These are phyloP conservation scores for Phialocephala subalpina DNA, from an alignment of 2,329 filamentous ascomycete species.

Conservation along the genomic window DNA sequence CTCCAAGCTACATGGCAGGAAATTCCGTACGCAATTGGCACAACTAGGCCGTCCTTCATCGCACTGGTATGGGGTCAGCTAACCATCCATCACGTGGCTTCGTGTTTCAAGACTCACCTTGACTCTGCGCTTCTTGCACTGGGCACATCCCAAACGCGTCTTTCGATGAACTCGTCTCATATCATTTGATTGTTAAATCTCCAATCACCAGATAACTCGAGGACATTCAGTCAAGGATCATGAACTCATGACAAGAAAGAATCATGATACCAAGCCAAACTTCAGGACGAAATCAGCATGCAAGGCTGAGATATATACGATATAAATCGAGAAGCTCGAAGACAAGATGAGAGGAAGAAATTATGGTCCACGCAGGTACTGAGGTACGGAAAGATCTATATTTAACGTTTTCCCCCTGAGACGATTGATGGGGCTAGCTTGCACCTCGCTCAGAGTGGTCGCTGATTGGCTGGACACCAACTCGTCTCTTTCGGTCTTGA, in stretches of 20 bases:
- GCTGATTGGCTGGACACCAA: not conserved
- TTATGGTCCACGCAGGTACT: not conserved
- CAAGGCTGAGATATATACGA: not conserved
- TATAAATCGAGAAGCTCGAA: not conserved
- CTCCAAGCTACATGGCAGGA: slow-evolving; percentile 25
- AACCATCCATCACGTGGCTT: not conserved
- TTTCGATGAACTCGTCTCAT: slow-evolving; percentile 23
- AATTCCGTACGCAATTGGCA: slow-evolving; percentile 26
- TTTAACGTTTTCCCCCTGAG: not conserved
- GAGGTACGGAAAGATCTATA: too few species aligned
- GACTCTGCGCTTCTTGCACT: slow-evolving; percentile 28
- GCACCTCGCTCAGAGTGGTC: slow-evolving; percentile 1
- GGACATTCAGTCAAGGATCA: too few species aligned
- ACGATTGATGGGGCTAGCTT: not conserved
- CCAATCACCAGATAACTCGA: not conserved
- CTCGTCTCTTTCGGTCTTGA: not conserved
- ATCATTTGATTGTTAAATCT: not conserved
- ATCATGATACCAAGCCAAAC: too few species aligned
- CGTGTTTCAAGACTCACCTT: slow-evolving; percentile 20
- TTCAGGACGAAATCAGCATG: too few species aligned
- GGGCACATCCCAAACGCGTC: slow-evolving; percentile 23
- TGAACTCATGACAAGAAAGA: too few species aligned
- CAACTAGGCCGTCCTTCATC: slow-evolving; percentile 31
- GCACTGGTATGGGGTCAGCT: slow-evolving; percentile 20
- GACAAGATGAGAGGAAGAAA: not conserved